phyloP scores from a whole-genome alignment of 805 yeast genomes.

The Blastobotrys muscicola region DNA sequence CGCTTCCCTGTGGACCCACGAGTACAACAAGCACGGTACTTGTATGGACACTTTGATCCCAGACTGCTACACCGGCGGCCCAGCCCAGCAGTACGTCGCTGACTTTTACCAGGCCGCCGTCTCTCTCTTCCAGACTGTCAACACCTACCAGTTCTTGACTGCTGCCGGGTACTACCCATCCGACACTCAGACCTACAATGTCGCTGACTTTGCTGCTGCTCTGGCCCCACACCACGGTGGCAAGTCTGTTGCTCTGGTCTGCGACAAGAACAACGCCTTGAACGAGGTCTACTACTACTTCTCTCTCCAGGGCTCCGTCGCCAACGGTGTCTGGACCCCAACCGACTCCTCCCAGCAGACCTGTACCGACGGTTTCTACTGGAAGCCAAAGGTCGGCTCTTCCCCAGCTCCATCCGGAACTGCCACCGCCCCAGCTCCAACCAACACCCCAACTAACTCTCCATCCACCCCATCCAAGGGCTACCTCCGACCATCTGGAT shows the following conservation, averaged over 20 bases:
- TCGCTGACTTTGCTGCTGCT: constrained; percentile 29
- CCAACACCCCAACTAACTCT: constrained; percentile 11
- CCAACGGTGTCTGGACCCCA: constrained; percentile 53
- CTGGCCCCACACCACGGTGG: constrained; percentile 35
- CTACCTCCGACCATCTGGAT: constrained; percentile 38
- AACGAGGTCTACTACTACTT: constrained; percentile 77
- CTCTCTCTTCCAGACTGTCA: constrained; percentile 45
- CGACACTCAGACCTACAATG: constrained; percentile 44
- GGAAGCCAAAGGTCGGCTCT: constrained; percentile 52
- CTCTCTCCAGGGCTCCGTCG: constrained; percentile 62
- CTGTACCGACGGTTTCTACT: constrained; percentile 70
- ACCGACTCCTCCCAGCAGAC: constrained; percentile 40
- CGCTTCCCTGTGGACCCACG: constrained; percentile 75
- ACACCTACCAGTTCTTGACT: constrained; percentile 59
- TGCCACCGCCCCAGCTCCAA: no score
- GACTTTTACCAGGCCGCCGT: constrained; percentile 62
- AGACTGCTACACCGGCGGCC: constrained; percentile 43
- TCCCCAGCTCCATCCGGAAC: constrained; percentile 19
- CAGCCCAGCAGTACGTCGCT: constrained; percentile 37
- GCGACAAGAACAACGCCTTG: constrained; percentile 42
- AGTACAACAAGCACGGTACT: constrained; percentile 89
- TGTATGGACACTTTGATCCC: constrained; percentile 77
- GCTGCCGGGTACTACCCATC: constrained; percentile 67
- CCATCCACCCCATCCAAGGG: constrained; percentile 35
- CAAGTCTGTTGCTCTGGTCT: constrained; percentile 40